Conservation (phyloP, 257 asterid genomes). For the Solanum sparsipilum region DNA sequence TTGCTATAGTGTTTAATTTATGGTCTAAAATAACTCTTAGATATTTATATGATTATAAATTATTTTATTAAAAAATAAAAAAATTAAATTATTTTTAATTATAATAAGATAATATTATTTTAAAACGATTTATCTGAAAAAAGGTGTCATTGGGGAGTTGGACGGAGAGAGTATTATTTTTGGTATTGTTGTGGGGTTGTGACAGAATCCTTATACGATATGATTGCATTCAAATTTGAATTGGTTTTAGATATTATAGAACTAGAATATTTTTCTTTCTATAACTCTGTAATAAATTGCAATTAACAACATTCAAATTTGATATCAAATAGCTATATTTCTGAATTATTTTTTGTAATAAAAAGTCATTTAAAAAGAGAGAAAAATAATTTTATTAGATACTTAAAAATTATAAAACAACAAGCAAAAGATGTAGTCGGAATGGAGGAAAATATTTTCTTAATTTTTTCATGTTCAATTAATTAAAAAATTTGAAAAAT, state of each 20-base stretch:
- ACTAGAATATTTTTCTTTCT: not conserved
- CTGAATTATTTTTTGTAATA: not conserved
- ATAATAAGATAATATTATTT: too few relatives aligned
- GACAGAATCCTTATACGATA: not conserved
- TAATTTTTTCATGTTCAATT: not conserved
- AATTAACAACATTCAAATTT: not conserved
- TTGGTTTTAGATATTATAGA: not conserved
- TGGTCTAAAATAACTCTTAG: too few relatives aligned
- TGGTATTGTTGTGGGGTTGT: not conserved
- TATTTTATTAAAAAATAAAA: too few relatives aligned
- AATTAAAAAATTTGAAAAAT: too few relatives aligned
- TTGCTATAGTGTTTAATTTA: too few relatives aligned
- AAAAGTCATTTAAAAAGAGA: not conserved
- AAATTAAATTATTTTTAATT: too few relatives aligned
- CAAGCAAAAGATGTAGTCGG: not conserved
- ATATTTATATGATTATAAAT: too few relatives aligned
- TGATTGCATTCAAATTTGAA: not conserved
- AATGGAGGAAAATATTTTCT: not conserved
- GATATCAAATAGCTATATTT: too few relatives aligned
- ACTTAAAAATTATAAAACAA: rapidly evolving
- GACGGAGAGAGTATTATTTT: not conserved
- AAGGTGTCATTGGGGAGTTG: too few relatives aligned
- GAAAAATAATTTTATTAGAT: not conserved
- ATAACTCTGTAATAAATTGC: too few relatives aligned
- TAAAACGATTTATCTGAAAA: too few relatives aligned